Base-by-base conservation (phyloP, 2,329 filamentous ascomycete genomes). In the Aspergillus spinulosporus region DNA sequence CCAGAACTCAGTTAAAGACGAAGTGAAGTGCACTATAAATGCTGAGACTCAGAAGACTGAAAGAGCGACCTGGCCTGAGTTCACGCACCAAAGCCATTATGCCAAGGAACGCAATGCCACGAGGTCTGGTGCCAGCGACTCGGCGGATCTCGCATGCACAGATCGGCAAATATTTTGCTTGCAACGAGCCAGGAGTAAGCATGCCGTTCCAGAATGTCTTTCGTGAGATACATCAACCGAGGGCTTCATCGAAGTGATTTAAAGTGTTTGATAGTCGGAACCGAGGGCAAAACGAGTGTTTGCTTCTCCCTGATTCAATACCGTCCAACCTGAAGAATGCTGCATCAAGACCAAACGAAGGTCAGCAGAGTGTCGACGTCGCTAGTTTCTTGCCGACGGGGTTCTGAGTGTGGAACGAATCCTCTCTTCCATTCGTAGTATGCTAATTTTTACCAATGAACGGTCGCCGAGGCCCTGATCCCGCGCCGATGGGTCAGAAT, bases 111-210 rank as follows among this genome's bases (percentile, higher is more conserved):
- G n/a, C 34, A 47, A 58, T 45, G 57, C 62, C 62, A 64, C 61
- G 60, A 62, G 58, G 60, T 44, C 53, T 51, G 56, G 40, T 39
- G 59, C 26, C 26, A 28, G 26, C 26, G 26, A 28, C 26, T 46
- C 44, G 58, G 51, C 49, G 58, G 52, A 55, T 55, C 47, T 61
- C 44, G 32, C 52, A 59, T 59, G 56, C 59, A 60, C 57, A 49
- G 62, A 62, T 64, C 62, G 59, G 59, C 62, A 45, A 37, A 32
- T 55, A 53, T 51, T 54, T 26, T 29, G 42, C 31, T 44, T 39
- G n/a, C 36, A 39, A 11, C 36, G 36, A 39, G 36, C 12, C 40
- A 32, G 29, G 39, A 40, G 9, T 36, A 14, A 14, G 49, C 32
- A 21, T 26, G 15, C 14, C n/a, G n/a, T 45, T 29, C 40, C 47